Evolutionary conservation across 1,139 yeast species (phyloP), one percentile per base, ranked within the genome.

Genomic region (Pichia norvegensis): DNA sequence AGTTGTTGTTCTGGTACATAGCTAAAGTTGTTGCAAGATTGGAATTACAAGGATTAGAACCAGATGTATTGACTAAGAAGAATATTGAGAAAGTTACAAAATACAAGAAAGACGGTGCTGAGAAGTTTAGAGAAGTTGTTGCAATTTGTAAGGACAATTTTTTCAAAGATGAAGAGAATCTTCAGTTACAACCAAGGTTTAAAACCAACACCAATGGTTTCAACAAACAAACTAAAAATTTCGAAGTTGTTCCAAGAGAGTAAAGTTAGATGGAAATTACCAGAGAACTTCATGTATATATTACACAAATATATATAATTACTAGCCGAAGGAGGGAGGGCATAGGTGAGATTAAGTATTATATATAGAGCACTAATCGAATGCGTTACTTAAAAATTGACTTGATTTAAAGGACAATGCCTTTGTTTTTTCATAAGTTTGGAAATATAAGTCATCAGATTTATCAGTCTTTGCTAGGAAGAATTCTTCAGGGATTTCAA

Each of bases 11-110:
- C 55, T 85, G 95, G 79, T 70, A 79, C 59, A 74, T 79, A 20
- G 96, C 95, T 23, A 78, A 86, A 62, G 72, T 79, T 2, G 94
- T 85, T 8, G 95, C 95, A 25, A 74, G 95, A 54, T 69, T 84
- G 48, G 81, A 85, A 64, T 67, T 76, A 46, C 90, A 82, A 61
- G 78, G 76, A 1, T 65, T 78, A 48, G 75, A 74, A n/a, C 53
- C 83, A 29, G 90, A 85, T 58, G 69, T 68, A 29, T 66, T 78
- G 45, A 84, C 95, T 10, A 58, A 68, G 51, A 67, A 69, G 50
- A 84, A 85, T 55, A 77, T 81, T 40, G 63, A 66, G 2, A 77
- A 78, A 58, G 67, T 84, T 48, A 65, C 67, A 46, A 64, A 66
- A 46, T 44, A 46, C 33, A 69, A 82, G 53, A 54, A 58, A 25